These are phyloP conservation scores for Erysimum cheiri DNA, from an alignment of 441 rosid genomes.

Conservation along the genomic window DNA sequence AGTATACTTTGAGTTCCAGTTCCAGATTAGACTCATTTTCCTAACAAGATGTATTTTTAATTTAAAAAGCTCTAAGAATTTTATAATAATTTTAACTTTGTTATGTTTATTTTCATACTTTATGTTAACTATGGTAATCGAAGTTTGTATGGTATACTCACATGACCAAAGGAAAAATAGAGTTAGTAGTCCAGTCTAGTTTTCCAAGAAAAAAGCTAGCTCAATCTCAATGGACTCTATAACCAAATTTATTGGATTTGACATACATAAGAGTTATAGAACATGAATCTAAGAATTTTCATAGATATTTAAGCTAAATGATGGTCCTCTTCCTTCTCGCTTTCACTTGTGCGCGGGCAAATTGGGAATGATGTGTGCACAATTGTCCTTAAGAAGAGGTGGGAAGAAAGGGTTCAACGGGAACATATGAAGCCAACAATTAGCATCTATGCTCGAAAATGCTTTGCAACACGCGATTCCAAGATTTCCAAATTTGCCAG, in stretches of 20 bases:
- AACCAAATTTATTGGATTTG: neutral
- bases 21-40: no score
- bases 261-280: neutral
- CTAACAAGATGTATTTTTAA: no score
- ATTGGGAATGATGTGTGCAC: neutral
- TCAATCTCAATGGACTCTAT: neutral
- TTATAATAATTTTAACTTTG: no score
- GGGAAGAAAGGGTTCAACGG: slow-evolving; percentile 2
- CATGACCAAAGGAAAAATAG: neutral
- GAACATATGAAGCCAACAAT: slow-evolving; percentile 19
- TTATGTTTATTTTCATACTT: no score
- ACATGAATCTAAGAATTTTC: neutral
- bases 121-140: no score
- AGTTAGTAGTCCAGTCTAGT: neutral
- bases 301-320: neutral
- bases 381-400: slow-evolving; percentile 8
- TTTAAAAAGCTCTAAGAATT: no score
- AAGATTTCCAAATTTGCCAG: neutral
- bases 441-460: slow-evolving; percentile 2
- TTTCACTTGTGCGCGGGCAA: slow-evolving; percentile 1
- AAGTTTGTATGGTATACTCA: no score
- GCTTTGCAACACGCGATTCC: slow-evolving; percentile 14
- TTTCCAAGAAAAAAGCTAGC: neutral
- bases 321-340: neutral
- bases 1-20: no score